These are phyloP conservation scores for Moesziomyces antarcticus DNA, from an alignment of 1,284 basidiomycete genomes.

Conservation along the genomic window DNA sequence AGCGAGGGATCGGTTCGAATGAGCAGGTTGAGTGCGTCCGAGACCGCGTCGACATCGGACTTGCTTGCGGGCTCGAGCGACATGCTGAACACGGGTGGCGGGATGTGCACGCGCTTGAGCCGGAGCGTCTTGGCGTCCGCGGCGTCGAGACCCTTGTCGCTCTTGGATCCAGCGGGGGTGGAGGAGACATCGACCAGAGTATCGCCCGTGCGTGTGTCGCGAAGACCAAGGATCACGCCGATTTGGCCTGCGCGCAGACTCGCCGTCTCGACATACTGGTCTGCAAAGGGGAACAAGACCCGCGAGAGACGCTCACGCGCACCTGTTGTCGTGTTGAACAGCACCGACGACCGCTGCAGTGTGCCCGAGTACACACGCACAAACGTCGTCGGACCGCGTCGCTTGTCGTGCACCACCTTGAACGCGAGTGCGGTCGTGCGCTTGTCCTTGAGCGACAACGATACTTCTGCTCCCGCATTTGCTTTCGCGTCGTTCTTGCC, in stretches of 20 bases:
- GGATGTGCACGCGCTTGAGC: constrained; percentile 80
- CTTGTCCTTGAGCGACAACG: constrained; percentile 27
- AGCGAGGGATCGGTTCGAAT: constrained; percentile 87
- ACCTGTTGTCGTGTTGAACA: constrained; percentile 78
- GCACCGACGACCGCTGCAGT: constrained; percentile 73
- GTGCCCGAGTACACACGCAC: constrained; percentile 86
- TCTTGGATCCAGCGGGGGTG: neutral
- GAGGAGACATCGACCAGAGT: constrained; percentile 72
- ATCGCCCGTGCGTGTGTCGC: constrained; percentile 86
- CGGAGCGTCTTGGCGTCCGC: constrained; percentile 63
- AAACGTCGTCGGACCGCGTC: constrained; percentile 89
- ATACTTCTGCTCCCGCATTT: constrained; percentile 61
- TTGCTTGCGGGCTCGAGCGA: constrained; percentile 63
- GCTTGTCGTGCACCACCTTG: constrained; percentile 88
- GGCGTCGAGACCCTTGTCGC: constrained; percentile 3
- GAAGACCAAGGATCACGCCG: constrained; percentile 84
- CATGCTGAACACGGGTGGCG: constrained; percentile 76
- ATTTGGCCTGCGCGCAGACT: constrained; percentile 82
- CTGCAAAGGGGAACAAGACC: constrained; percentile 83
- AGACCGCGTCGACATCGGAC: constrained; percentile 77
- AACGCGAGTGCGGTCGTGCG: constrained; percentile 74
- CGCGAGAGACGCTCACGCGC: constrained; percentile 80
- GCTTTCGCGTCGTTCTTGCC: constrained; percentile 1
- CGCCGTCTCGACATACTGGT: constrained; percentile 82
- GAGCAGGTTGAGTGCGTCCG: constrained; percentile 78